Percentiles rank a stretch among this genome's conserved stretches.
Evolutionary conservation across 2,329 filamentous ascomycete species (phyloP).

Genomic region (Venturia oleaginea): DNA sequence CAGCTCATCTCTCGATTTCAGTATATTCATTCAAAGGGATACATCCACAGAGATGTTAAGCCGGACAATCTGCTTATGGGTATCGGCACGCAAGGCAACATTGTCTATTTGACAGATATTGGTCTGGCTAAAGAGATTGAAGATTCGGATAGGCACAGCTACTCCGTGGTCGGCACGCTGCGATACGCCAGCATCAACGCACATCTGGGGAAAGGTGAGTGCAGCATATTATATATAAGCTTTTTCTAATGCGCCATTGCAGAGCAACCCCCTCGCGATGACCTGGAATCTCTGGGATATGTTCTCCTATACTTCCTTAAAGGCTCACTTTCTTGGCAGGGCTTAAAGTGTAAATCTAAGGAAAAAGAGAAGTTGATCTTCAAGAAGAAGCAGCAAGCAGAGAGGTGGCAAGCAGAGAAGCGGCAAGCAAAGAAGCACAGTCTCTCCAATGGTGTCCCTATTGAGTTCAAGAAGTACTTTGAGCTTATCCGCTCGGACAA

Average conservation of each 20-base stretch:
- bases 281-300: slow-evolving; percentile 23
- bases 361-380: slow-evolving; percentile 19
- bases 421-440: neutral
- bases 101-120: slow-evolving; percentile 12
- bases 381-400: slow-evolving; percentile 13
- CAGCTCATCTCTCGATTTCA: slow-evolving; percentile 98
- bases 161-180: slow-evolving; percentile 17
- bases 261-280: slow-evolving; percentile 22
- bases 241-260: slow-evolving; percentile 15
- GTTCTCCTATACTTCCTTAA: slow-evolving; percentile 22
- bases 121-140: slow-evolving; percentile 16
- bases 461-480: slow-evolving; percentile 17
- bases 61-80: slow-evolving; percentile 99
- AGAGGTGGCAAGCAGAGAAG: slow-evolving; percentile 1
- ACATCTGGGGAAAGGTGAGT: slow-evolving; percentile 18
- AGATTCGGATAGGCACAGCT: slow-evolving; percentile 13
- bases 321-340: slow-evolving; percentile 22
- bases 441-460: slow-evolving; percentile 15
- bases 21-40: slow-evolving; percentile 99
- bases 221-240: slow-evolving; percentile 10
- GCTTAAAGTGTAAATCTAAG: slow-evolving; percentile 17
- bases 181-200: slow-evolving; percentile 20
- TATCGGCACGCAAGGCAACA: slow-evolving; percentile 80
- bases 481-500: slow-evolving; percentile 15
- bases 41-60: slow-evolving; percentile 99